phyloP scores from a whole-genome alignment of 345 rosid genomes.

The Combretum micranthum region DNA sequence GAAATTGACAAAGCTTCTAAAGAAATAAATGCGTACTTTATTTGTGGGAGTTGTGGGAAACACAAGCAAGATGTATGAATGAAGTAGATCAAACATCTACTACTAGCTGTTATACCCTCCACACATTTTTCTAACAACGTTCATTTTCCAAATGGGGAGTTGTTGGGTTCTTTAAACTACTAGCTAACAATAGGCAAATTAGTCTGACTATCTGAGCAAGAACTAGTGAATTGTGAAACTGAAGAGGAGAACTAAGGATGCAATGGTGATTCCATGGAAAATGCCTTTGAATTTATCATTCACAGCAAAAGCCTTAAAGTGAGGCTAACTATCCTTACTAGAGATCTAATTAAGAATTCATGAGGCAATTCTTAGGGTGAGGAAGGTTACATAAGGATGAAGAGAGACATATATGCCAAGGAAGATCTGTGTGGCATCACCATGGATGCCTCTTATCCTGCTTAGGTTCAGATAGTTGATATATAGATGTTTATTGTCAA shows the following conservation, averaged over 20 bases:
- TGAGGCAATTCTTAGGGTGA: conserved; percentile 4
- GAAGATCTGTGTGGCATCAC: too few species aligned
- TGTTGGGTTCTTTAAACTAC: conserved; percentile 16
- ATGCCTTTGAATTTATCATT: conserved; percentile 5
- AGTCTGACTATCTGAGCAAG: conserved; percentile 10
- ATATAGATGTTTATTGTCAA: too few species aligned
- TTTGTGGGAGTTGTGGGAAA: too few species aligned
- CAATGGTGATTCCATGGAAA: conserved; percentile 5
- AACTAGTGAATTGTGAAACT: conserved; percentile 5
- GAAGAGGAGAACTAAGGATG: neutral
- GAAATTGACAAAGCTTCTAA: too few species aligned
- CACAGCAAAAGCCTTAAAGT: conserved; percentile 1
- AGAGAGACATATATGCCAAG: conserved; percentile 7
- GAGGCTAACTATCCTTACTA: conserved; percentile 7
- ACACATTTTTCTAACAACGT: neutral
- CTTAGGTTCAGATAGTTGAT: too few species aligned
- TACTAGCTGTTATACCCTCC: too few species aligned
- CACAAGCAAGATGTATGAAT: too few species aligned
- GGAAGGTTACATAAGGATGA: conserved; percentile 4
- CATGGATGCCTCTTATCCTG: too few species aligned
- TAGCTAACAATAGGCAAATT: conserved; percentile 5
- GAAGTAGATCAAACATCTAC: too few species aligned
- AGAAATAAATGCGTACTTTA: too few species aligned
- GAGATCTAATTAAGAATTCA: conserved; percentile 2
- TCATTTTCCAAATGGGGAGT: conserved; percentile 6